Evolutionary conservation across 805 yeast species (phyloP).

Genomic region (Blastobotrys mokoenaii): DNA sequence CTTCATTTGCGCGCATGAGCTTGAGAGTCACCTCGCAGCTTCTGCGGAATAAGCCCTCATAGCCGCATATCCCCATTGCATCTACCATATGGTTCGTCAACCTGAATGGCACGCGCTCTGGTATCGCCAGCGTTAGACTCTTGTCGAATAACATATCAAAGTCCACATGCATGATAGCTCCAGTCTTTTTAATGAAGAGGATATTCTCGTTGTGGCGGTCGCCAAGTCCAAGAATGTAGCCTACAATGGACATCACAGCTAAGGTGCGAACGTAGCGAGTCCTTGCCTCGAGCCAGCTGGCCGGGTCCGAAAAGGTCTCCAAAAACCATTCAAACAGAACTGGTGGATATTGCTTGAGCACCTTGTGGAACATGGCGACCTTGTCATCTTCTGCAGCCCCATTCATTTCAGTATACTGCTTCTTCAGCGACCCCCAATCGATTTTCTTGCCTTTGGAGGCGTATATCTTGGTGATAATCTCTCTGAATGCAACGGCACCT

Average conservation of each 20-base stretch:
- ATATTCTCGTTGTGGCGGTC: slow-evolving; percentile 95
- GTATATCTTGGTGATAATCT: slow-evolving; percentile 42
- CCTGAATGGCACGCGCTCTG: slow-evolving; percentile 93
- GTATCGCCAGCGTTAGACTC: slow-evolving; percentile 57
- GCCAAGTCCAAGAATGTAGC: slow-evolving; percentile 88
- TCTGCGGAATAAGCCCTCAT: slow-evolving; percentile 82
- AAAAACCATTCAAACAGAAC: slow-evolving; percentile 82
- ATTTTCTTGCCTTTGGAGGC: slow-evolving; percentile 32
- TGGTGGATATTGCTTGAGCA: slow-evolving; percentile 29
- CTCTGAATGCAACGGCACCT: slow-evolving; percentile 62
- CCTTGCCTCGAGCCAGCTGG: slow-evolving; percentile 76
- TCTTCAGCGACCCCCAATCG: slow-evolving; percentile 23
- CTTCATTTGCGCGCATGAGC: slow-evolving; percentile 68
- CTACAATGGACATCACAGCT: slow-evolving; percentile 97
- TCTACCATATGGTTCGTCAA: slow-evolving; percentile 81
- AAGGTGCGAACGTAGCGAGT: slow-evolving; percentile 65
- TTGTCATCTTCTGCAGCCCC: slow-evolving; percentile 25
- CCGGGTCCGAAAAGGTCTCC: slow-evolving; percentile 83
- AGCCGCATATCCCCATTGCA: slow-evolving; percentile 80
- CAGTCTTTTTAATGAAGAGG: slow-evolving; percentile 60
- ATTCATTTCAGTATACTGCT: slow-evolving; percentile 20
- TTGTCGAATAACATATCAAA: slow-evolving; percentile 95
- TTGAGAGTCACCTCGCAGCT: slow-evolving; percentile 78
- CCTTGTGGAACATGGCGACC: slow-evolving; percentile 29
- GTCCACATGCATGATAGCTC: slow-evolving; percentile 85